Evolutionary conservation across 495 filamentous ascomycete genomes (phyloP), one percentile per base, ranked within the genome.

Genomic region (Tuber indicum): DNA sequence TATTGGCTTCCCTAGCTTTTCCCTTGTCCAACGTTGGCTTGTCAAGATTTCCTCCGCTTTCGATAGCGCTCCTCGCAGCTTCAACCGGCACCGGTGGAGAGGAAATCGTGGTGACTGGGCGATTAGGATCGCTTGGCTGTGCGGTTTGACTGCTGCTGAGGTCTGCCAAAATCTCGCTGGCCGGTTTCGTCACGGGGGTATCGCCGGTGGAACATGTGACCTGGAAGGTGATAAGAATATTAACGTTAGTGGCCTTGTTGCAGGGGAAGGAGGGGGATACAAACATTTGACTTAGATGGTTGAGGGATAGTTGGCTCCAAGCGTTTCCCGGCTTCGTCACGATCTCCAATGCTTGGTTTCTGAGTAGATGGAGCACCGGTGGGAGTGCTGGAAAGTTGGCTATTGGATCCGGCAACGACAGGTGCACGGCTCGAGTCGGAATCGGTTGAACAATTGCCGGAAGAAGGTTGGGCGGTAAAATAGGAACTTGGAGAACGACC

Each of bases 91-190:
- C 10, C 0, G 16, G 1, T 6, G 58, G n/a, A 0, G 26, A 12
- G 58, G 26, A 1, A 2, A 32, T 62, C 0, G 47, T 6, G 2
- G 58, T 32, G 12, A 12, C n/a, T 17, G 32, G n/a, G 26, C 2
- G 8, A 0, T 16, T 32, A 16, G 14, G 10, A 12, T 3, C 17
- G 3, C 4, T 17, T 17, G 58, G 3, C 14, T 4, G 0, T 16
- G 58, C 0, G n/a, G 4, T 12, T 0, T 6, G 10, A 36, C 26
- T 0, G 4, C 4, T 7, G 12, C 2, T 0, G 8, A 14, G 26
- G 14, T 16, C 58, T 2, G 26, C 3, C n/a, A 32, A 36, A 2
- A 26, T 12, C 26, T 58, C 2, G 0, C 8, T 26, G 12, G 0
- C 3, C 49, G 23, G 26, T 26, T 8, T n/a, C 49, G 3, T 23